Percentiles rank a stretch among this genome's conserved stretches.
These are phyloP conservation scores for Coffea canephora DNA, from an alignment of 257 asterid genomes.

Conservation along the genomic window DNA sequence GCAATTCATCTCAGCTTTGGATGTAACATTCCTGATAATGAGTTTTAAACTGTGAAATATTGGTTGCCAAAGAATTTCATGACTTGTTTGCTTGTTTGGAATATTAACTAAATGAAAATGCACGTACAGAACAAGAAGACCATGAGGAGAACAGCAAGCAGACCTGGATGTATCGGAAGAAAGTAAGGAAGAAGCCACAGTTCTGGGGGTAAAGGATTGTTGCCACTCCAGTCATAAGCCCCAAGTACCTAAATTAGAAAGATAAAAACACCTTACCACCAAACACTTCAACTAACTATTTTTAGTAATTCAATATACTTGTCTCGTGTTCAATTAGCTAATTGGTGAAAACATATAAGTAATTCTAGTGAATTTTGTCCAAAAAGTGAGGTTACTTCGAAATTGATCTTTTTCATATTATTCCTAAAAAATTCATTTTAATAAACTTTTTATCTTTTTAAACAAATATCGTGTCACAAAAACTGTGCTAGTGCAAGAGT, in stretches of 20 bases:
- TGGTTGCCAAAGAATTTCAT: not conserved
- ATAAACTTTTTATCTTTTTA: too few species aligned
- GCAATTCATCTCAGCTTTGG: too few species aligned
- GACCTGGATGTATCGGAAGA: constrained; percentile 82
- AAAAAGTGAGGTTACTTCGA: too few species aligned
- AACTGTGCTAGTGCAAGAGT: too few species aligned
- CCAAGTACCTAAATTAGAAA: constrained; percentile 52
- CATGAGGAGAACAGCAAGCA: not conserved
- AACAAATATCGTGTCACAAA: too few species aligned
- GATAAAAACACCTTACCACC: not conserved
- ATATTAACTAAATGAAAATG: not conserved
- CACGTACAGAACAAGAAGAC: not conserved
- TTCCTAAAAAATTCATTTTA: too few species aligned
- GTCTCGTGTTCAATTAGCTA: too few species aligned
- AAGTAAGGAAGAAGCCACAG: constrained; percentile 71
- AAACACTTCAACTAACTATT: not conserved
- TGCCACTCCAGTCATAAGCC: constrained; percentile 70
- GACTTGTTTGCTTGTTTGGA: not conserved
- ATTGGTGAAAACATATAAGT: too few species aligned
- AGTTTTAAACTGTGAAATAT: not conserved
- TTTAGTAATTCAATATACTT: too few species aligned
- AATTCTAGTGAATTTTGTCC: too few species aligned
- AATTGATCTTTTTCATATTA: too few species aligned
- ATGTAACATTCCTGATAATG: too few species aligned
- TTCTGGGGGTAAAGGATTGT: constrained; percentile 76